Conservation (phyloP, 179 eudicot species). For the Heliamphora pulchella region DNA sequence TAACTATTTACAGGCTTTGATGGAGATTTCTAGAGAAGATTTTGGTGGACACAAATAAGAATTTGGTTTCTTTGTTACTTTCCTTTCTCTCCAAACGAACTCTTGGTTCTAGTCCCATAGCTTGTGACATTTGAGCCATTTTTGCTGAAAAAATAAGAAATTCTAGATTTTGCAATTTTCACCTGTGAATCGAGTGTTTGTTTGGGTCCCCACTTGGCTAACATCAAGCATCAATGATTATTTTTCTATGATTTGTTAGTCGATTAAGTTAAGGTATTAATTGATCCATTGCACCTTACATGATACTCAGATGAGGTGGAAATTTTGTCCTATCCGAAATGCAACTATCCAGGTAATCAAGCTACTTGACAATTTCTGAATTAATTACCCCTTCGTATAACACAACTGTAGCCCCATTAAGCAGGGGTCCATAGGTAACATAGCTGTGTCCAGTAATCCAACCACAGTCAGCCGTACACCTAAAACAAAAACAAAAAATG, state of each 20-base stretch:
- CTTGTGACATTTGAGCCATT: not conserved
- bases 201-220: not conserved
- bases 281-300: not conserved
- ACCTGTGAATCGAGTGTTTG: not conserved
- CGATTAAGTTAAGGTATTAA: not conserved
- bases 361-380: slow-evolving; percentile 1
- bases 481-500: slow-evolving; percentile 19
- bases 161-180: not conserved
- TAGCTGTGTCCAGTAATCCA: slow-evolving; percentile 99
- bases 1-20: not conserved
- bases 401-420: slow-evolving; percentile 82
- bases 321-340: not conserved
- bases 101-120: not conserved
- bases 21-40: not conserved
- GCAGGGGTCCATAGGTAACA: slow-evolving; percentile 95
- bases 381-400: slow-evolving; percentile 85
- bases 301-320: not conserved
- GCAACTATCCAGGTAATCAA: slow-evolving; percentile 1
- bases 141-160: not conserved
- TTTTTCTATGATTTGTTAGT: not conserved
- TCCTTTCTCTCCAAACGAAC: not conserved
- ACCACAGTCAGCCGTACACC: slow-evolving; percentile 99
- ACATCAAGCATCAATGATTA: not conserved
- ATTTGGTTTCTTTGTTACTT: not conserved
- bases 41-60: not conserved